Evolutionary conservation across 2,329 filamentous ascomycete genomes (phyloP).

Genomic region (Fusarium goolgardi): DNA sequence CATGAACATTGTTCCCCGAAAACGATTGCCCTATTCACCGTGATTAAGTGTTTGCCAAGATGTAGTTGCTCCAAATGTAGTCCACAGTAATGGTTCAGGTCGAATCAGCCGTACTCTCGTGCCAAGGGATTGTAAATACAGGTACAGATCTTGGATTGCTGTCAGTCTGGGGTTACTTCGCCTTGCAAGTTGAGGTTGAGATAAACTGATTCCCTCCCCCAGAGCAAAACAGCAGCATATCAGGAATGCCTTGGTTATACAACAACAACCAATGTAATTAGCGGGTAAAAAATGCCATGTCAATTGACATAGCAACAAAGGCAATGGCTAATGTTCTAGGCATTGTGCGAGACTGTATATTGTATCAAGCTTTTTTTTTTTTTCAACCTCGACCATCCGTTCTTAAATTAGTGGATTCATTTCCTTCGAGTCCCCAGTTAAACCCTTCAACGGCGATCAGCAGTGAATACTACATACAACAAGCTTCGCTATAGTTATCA

Average conservation of each 20-base stretch:
- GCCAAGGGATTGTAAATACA: not conserved
- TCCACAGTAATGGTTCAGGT: not conserved
- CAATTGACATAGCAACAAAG: not conserved
- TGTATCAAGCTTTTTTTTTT: slow-evolving; percentile 6
- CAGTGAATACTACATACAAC: not conserved
- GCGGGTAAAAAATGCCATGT: not conserved
- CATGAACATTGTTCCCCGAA: slow-evolving; percentile 52
- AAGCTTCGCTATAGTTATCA: not conserved
- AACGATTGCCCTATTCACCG: slow-evolving; percentile 7
- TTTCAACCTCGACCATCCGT: not conserved
- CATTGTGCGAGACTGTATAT: not conserved
- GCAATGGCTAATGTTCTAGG: not conserved
- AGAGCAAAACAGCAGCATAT: not conserved
- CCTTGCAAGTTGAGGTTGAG: not conserved
- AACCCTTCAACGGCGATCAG: not conserved
- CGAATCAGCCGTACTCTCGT: not conserved
- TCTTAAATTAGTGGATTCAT: not conserved
- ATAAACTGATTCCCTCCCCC: not conserved
- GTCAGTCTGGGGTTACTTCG: not conserved
- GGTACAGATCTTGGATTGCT: not conserved
- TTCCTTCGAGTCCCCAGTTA: not conserved
- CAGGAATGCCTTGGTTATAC: slow-evolving; percentile 4
- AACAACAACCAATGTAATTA: not conserved
- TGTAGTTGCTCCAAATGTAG: not conserved
- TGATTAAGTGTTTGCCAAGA: not conserved